These are phyloP conservation scores for Triangularia verruculosa DNA, from an alignment of 2,329 filamentous ascomycete species.

Conservation along the genomic window DNA sequence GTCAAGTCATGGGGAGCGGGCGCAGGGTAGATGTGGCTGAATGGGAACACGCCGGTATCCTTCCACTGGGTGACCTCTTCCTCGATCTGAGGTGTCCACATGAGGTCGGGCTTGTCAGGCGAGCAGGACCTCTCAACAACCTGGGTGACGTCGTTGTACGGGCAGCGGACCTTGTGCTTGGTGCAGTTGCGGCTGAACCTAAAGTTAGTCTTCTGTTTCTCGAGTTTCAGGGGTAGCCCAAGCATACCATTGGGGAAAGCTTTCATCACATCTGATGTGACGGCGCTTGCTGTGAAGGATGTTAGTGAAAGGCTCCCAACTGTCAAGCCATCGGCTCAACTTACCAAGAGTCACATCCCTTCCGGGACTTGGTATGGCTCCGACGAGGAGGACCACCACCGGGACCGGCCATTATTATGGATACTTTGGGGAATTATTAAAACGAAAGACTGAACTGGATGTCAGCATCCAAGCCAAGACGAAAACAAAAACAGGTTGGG, in stretches of 20 bases:
- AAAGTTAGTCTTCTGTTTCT: conserved; percentile 16
- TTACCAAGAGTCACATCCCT: conserved; percentile 91
- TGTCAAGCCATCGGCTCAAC: conserved; percentile 23
- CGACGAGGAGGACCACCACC: conserved; percentile 86
- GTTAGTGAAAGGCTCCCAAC: conserved; percentile 24
- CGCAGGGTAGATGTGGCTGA: conserved; percentile 74
- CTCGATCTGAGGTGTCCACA: conserved; percentile 86
- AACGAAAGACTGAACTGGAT: conserved; percentile 36
- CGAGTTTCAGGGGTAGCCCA: neutral
- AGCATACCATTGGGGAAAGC: conserved; percentile 89
- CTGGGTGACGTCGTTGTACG: conserved; percentile 85
- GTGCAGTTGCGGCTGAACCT: conserved; percentile 83
- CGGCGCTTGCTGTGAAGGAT: conserved; percentile 64
- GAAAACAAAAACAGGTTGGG: neutral
- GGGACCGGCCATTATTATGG: conserved; percentile 75
- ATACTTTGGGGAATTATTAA: conserved; percentile 33
- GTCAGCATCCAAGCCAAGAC: conserved; percentile 8
- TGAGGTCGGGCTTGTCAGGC: conserved; percentile 65
- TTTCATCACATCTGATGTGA: conserved; percentile 97
- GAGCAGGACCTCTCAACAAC: conserved; percentile 61
- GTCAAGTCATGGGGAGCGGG: conserved; percentile 71
- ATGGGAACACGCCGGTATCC: conserved; percentile 78
- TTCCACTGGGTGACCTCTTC: conserved; percentile 79
- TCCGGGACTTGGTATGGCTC: conserved; percentile 97
- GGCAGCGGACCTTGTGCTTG: conserved; percentile 97